Base-by-base conservation (phyloP, 2,329 filamentous ascomycete genomes). In the Myriangium duriaei region DNA sequence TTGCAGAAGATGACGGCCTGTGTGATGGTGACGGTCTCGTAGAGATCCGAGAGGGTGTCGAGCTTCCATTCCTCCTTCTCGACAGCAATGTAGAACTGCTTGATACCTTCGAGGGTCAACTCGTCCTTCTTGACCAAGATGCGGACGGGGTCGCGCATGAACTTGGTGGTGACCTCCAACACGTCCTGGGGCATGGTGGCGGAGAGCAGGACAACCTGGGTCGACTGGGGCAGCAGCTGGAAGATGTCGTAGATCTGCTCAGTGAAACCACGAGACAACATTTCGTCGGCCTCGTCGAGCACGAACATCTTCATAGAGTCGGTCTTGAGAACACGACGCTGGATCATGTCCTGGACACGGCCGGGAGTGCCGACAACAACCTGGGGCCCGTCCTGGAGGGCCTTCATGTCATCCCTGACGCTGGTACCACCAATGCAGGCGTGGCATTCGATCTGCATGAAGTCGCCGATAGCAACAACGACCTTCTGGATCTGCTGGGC, bases 191-290 rank as follows among this genome's bases (percentile, higher is more conserved):
- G 91, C 79, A 98, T 93, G 64, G 91, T 98, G 57, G 91, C 91
- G 43, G 91, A 96, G 40, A 98, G 79, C 42, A 98, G 83, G 52
- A 96, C 88, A 51, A 98, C 91, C 75, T 98, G 91, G 61, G 88
- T 98, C 47, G 85, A 87, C 69, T 94, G 91, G 42, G 91, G 91
- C 39, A 98, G 81, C 45, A 95, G 83, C 70, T 94, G 88, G 80
- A 95, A 98, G 69, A 98, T 93, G 67, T 98, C 91, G 76, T 98
- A 98, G 71, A 98, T 98, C 73, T 98, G 91, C 74, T 98, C 91
- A 57, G 87, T 94, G 79, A 98, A 98, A 74, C 91, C 91, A 59
- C 88, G 88, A 61, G 85, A 92, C 71, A 98, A 78, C 83, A 98
- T 95, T 71, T 98, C 91, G 63, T 98, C 91, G 57, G 91, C 91